phyloP scores from a whole-genome alignment of 176 grass and related monocot genomes.

The Eragrostis curvula region DNA sequence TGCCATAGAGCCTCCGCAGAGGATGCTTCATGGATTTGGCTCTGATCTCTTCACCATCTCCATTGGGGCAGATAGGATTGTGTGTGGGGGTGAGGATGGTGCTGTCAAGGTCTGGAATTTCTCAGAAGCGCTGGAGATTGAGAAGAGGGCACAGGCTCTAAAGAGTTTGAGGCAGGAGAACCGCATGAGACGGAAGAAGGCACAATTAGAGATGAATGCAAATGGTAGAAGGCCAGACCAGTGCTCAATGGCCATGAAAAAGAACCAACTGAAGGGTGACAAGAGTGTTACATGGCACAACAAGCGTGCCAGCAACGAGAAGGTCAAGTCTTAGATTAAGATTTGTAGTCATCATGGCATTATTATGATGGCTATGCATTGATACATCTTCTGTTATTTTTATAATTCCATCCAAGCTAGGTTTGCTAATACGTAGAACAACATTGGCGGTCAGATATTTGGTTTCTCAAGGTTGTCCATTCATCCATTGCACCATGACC shows the following conservation, averaged over 20 bases:
- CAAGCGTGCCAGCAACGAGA: constrained; percentile 62
- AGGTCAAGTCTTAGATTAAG: constrained; percentile 66
- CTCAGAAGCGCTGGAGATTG: constrained; percentile 83
- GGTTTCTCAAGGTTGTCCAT: constrained; percentile 2
- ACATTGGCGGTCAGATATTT: constrained; percentile 39
- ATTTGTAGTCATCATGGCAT: constrained; percentile 9
- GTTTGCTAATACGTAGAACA: constrained; percentile 41
- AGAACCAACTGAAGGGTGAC: constrained; percentile 68
- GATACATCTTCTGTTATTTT: constrained; percentile 42
- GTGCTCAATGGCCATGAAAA: constrained; percentile 71
- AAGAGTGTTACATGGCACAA: constrained; percentile 65
- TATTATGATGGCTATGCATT: constrained; percentile 5
- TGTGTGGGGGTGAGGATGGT: constrained; percentile 93
- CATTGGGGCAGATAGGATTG: constrained; percentile 79
- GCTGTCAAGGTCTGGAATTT: constrained; percentile 92
- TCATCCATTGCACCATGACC: not conserved
- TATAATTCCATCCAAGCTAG: constrained; percentile 14
- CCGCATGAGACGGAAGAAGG: constrained; percentile 84
- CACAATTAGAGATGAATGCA: constrained; percentile 76
- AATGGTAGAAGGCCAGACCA: constrained; percentile 62
- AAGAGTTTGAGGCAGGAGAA: constrained; percentile 81
- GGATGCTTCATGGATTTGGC: constrained; percentile 95
- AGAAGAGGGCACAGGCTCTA: constrained; percentile 69
- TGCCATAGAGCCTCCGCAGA: constrained; percentile 70
- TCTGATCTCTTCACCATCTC: constrained; percentile 75